Conservation (phyloP, 768 basidiomycete species). For the Inosperma sp. region DNA sequence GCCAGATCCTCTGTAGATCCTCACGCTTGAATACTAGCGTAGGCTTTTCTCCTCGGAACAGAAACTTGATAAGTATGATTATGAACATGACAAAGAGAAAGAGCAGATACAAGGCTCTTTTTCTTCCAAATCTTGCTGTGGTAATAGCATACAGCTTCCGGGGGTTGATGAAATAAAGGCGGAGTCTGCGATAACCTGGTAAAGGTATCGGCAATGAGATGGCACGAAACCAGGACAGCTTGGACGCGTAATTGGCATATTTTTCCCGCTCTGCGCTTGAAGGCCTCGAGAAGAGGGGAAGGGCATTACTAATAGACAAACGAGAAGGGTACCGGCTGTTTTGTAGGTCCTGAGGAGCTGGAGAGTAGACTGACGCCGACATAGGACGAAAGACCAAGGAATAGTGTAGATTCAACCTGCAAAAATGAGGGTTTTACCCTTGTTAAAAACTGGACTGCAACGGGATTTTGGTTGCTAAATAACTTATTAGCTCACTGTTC, state of each 20-base stretch:
- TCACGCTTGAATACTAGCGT: constrained; percentile 73
- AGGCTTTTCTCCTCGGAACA: constrained; percentile 44
- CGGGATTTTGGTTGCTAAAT: background rate
- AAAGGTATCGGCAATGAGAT: constrained; percentile 60
- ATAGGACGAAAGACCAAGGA: constrained; percentile 20
- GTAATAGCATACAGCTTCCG: constrained; percentile 53
- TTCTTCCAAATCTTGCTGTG: constrained; percentile 53
- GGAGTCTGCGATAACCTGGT: constrained; percentile 49
- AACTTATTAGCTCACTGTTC: too few relatives aligned
- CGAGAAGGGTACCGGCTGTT: constrained; percentile 42
- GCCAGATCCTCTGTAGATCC: constrained; percentile 88
- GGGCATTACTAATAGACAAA: constrained; percentile 26
- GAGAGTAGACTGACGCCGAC: constrained; percentile 47
- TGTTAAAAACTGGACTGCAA: background rate
- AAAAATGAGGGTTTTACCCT: background rate
- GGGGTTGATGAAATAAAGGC: constrained; percentile 58
- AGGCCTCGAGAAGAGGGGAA: constrained; percentile 32
- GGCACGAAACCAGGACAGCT: constrained; percentile 53
- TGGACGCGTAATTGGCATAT: constrained; percentile 37
- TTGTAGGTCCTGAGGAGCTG: constrained; percentile 37
- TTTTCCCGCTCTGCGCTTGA: constrained; percentile 67
- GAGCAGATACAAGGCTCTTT: constrained; percentile 52
- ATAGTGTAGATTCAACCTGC: background rate
- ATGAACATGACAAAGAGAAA: constrained; percentile 42
- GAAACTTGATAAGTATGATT: constrained; percentile 36